Evolutionary conservation across 2,329 filamentous ascomycete genomes (phyloP).

Genomic region (Mollisia scopiformis): DNA sequence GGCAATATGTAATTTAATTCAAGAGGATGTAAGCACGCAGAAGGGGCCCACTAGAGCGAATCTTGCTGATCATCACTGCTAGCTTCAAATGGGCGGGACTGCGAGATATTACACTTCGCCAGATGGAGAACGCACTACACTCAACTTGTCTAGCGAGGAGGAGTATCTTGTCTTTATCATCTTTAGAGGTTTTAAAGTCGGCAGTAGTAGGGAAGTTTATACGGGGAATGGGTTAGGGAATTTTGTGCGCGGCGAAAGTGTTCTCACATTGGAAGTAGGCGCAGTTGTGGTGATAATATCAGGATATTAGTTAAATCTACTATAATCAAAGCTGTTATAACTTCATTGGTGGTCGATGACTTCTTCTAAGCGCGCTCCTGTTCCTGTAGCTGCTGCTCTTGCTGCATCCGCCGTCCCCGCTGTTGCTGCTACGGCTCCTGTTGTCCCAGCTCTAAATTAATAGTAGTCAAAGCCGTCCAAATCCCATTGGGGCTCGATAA

Average conservation of each 20-base stretch:
- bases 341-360: neutral
- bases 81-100: conserved; percentile 8
- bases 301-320: conserved; percentile 42
- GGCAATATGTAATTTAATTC: conserved; percentile 6
- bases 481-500: neutral
- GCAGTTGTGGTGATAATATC: conserved; percentile 6
- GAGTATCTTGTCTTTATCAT: conserved; percentile 13
- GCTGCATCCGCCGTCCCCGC: neutral
- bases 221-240: conserved; percentile 7
- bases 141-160: neutral
- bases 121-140: neutral
- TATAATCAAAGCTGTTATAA: conserved; percentile 48
- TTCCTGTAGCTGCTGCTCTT: neutral
- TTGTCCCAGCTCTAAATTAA: neutral
- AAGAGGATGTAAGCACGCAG: conserved; percentile 11
- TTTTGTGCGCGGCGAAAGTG: conserved; percentile 6
- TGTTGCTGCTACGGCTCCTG: too few species aligned
- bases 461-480: neutral
- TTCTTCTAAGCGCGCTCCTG: neutral
- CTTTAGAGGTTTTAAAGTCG: conserved; percentile 40
- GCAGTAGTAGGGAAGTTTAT: conserved; percentile 5
- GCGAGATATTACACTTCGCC: neutral
- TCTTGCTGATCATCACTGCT: conserved; percentile 5
- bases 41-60: conserved; percentile 4
- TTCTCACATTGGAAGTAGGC: conserved; percentile 2